Conservation (phyloP, 1,139 yeast genomes). For the Zygosaccharomyces pseudobailii region DNA sequence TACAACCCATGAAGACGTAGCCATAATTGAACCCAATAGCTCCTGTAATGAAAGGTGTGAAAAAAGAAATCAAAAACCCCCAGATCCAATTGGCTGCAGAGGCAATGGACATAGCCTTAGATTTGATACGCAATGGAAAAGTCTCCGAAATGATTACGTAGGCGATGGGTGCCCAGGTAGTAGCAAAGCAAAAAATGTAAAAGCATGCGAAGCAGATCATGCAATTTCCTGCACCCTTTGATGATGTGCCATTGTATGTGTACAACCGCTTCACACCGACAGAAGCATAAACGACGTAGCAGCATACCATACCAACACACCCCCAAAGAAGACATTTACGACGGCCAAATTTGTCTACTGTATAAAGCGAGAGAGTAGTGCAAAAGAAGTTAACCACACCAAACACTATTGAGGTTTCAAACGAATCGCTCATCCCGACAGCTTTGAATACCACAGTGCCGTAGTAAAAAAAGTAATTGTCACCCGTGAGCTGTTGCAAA, state of each 20-base stretch:
- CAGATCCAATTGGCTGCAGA: conserved; percentile 71
- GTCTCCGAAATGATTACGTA: conserved; percentile 70
- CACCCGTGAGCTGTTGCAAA: conserved; percentile 70
- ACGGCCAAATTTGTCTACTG: conserved; percentile 65
- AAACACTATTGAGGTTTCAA: conserved; percentile 67
- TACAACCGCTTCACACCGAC: conserved; percentile 61
- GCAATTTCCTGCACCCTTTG: conserved; percentile 60
- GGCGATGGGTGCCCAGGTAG: conserved; percentile 80
- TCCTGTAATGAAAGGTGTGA: conserved; percentile 61
- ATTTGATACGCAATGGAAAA: conserved; percentile 73
- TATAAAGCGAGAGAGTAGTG: conserved; percentile 59
- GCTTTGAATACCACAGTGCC: conserved; percentile 72
- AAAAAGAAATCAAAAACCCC: conserved; percentile 77
- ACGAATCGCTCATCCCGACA: conserved; percentile 66
- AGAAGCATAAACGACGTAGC: conserved; percentile 60
- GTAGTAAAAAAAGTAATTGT: conserved; percentile 73
- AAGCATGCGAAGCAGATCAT: conserved; percentile 76
- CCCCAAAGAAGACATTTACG: conserved; percentile 59
- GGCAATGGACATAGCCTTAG: conserved; percentile 74
- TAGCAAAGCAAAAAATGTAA: conserved; percentile 74
- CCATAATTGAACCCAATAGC: conserved; percentile 60
- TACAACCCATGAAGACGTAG: conserved; percentile 70
- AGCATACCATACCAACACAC: conserved; percentile 54
- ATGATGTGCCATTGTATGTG: conserved; percentile 33
- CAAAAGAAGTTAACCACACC: conserved; percentile 75